A percentile compares a stretch with the other conserved stretches of the same genome.
Evolutionary conservation across 257 asterid species (phyloP).

Genomic region (Knoxia roxburghii): DNA sequence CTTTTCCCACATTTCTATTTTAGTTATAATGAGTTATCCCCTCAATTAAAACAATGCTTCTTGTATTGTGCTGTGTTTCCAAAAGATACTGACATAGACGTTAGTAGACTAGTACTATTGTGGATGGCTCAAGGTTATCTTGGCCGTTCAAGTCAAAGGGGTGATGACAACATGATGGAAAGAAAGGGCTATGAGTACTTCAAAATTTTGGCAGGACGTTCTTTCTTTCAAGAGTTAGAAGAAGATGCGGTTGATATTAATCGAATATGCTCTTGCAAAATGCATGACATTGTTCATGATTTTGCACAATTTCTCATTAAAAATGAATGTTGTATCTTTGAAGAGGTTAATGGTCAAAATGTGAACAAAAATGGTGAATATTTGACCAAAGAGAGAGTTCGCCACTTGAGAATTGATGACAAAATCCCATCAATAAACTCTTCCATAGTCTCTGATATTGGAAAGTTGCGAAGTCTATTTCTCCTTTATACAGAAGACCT

Average conservation of each 20-base stretch:
- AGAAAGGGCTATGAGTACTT: not conserved
- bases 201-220: not conserved
- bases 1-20: not conserved
- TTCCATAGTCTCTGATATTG: not conserved
- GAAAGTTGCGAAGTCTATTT: not conserved
- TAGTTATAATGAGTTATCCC: not conserved
- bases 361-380: no score
- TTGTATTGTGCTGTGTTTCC: not conserved
- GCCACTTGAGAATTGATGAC: not conserved
- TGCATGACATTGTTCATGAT: constrained; percentile 21
- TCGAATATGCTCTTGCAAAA: not conserved
- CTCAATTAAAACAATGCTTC: not conserved
- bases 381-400: no score
- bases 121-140: constrained; percentile 5
- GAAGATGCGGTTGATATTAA: no score
- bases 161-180: not conserved
- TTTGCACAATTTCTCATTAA: no score
- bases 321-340: not conserved
- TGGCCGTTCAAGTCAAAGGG: not conserved
- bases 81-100: not conserved
- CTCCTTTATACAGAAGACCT: no score
- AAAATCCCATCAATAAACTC: no score
- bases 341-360: not conserved
- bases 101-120: not conserved
- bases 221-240: not conserved